Conservation (phyloP, 2,329 filamentous ascomycete species). For the Bisporella sp. region DNA sequence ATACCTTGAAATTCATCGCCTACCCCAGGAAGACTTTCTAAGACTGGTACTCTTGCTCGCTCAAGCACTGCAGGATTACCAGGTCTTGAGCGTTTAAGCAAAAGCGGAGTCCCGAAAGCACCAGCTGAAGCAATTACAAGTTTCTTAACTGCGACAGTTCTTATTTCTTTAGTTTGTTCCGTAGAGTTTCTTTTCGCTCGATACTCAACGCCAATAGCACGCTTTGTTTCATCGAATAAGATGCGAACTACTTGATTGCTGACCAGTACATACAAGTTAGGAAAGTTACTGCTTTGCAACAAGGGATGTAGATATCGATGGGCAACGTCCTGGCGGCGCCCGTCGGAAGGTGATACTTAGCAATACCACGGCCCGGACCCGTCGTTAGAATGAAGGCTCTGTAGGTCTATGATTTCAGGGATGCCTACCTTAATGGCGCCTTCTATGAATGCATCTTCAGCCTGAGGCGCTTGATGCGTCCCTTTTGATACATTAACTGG, state of each 20-base stretch:
- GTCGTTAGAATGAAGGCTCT: constrained; percentile 33
- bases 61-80: constrained; percentile 40
- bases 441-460: constrained; percentile 43
- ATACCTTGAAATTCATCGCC: constrained; percentile 47
- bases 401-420: constrained; percentile 44
- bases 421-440: constrained; percentile 41
- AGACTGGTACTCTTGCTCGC: constrained; percentile 34
- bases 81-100: constrained; percentile 55
- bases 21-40: constrained; percentile 40
- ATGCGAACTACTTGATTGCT: constrained; percentile 46
- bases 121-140: constrained; percentile 39
- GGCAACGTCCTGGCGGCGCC: constrained; percentile 51
- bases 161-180: neutral
- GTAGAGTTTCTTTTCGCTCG: neutral
- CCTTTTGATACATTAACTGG: constrained; percentile 49
- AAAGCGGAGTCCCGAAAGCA: constrained; percentile 23
- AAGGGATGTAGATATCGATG: constrained; percentile 47
- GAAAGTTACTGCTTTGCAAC: constrained; percentile 39
- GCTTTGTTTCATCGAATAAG: neutral
- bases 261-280: constrained; percentile 52
- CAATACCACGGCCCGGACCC: constrained; percentile 26
- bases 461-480: constrained; percentile 32
- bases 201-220: neutral
- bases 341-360: constrained; percentile 40
- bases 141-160: constrained; percentile 36